A percentile compares a stretch with the other conserved stretches of the same genome.
phyloP scores from a whole-genome alignment of 345 rosid species.

The Adansonia digitata region DNA sequence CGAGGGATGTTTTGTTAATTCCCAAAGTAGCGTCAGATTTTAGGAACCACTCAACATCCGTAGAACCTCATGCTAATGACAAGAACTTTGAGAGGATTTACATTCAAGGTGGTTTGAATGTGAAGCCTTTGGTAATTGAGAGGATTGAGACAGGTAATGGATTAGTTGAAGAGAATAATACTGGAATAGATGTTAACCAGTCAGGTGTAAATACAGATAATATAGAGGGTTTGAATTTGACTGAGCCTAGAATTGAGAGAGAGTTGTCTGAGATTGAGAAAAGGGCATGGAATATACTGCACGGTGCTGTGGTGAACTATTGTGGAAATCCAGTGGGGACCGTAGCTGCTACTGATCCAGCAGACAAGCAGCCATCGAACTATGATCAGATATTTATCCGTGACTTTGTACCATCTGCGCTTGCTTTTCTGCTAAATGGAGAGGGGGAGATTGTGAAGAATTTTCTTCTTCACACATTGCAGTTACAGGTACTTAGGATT shows the following conservation, averaged over 20 bases:
- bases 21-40: constrained; percentile 64
- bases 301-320: constrained; percentile 58
- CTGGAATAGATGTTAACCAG: constrained; percentile 30
- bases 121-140: constrained; percentile 58
- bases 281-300: constrained; percentile 89
- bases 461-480: constrained; percentile 88
- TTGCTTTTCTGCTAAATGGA: constrained; percentile 83
- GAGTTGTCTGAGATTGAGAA: constrained; percentile 55
- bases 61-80: constrained; percentile 52
- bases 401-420: constrained; percentile 93
- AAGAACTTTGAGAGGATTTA: constrained; percentile 70
- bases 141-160: constrained; percentile 32
- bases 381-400: constrained; percentile 96
- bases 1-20: constrained; percentile 69
- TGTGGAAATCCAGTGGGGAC: constrained; percentile 87
- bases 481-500: constrained; percentile 66
- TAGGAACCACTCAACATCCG: constrained; percentile 67
- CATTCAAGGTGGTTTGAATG: constrained; percentile 57
- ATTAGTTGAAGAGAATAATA: constrained; percentile 33
- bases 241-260: constrained; percentile 40
- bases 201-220: constrained; percentile 30
- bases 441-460: constrained; percentile 86
- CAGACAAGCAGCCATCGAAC: constrained; percentile 64
- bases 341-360: constrained; percentile 73
- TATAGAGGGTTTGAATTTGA: constrained; percentile 32